These are phyloP conservation scores for Strigomonas culicis DNA, from an alignment of 208 protist species.

Conservation along the genomic window DNA sequence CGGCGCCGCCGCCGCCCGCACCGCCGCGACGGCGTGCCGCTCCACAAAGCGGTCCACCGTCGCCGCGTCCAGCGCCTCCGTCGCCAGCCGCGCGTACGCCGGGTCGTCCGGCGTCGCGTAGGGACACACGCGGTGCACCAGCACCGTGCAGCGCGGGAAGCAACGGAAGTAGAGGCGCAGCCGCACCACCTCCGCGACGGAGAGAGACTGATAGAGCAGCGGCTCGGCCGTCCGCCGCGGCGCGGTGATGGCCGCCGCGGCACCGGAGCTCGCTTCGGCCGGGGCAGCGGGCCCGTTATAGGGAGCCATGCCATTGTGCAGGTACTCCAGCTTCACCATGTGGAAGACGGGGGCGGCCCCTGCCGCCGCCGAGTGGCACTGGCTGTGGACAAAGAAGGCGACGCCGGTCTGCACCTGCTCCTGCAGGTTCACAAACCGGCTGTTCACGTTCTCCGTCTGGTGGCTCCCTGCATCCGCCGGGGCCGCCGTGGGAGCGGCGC, in stretches of 20 bases:
- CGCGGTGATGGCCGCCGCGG: conserved; percentile 12
- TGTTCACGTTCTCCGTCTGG: too few species aligned
- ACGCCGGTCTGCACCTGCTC: not conserved
- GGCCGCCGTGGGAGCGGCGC: not conserved
- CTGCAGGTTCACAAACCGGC: too few species aligned
- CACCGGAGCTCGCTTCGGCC: not conserved
- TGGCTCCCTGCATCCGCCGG: not conserved
- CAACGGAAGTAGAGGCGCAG: conserved; percentile 23
- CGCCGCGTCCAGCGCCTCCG: not conserved
- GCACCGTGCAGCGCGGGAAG: conserved; percentile 44
- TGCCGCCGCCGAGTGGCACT: conserved; percentile 1
- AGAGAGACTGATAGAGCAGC: conserved; percentile 40
- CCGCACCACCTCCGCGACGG: not conserved
- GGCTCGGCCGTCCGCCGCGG: not conserved
- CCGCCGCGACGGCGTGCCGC: not conserved
- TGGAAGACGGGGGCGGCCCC: conserved; percentile 27
- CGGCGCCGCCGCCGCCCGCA: not conserved
- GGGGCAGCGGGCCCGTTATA: not conserved
- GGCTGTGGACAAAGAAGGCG: conserved; percentile 3
- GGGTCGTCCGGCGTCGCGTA: conserved; percentile 22
- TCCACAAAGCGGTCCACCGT: not conserved
- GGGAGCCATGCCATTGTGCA: conserved; percentile 15
- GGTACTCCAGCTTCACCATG: conserved; percentile 77
- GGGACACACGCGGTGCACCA: conserved; percentile 55
- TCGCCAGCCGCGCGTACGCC: not conserved